These are phyloP conservation scores for Saprolegnia parasitica DNA, from an alignment of 352 stramenopile species.

Conservation along the genomic window DNA sequence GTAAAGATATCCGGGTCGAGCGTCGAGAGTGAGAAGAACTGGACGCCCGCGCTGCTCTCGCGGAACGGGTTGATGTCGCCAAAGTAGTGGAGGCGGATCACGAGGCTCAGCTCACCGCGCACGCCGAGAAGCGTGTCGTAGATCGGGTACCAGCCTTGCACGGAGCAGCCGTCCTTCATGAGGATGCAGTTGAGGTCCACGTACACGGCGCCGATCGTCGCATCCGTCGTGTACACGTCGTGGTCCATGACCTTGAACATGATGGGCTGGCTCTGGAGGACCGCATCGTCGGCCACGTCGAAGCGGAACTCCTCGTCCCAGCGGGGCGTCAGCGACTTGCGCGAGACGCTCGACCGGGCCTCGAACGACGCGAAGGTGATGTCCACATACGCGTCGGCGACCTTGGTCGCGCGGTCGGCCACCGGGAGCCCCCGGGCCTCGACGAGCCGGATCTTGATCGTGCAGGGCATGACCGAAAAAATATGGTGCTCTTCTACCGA, in stretches of 20 bases:
- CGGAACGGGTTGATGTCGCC: slow-evolving; percentile 96
- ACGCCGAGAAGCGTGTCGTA: slow-evolving; percentile 97
- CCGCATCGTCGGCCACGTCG: slow-evolving; percentile 96
- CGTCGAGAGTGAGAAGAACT: slow-evolving; percentile 95
- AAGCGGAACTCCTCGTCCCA: slow-evolving; percentile 99
- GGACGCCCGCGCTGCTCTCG: slow-evolving; percentile 95
- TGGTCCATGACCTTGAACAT: slow-evolving; percentile 97
- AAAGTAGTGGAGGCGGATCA: slow-evolving; percentile 96
- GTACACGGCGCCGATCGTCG: slow-evolving; percentile 96
- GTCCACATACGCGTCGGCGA: slow-evolving; percentile 80
- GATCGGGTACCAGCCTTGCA: slow-evolving; percentile 97
- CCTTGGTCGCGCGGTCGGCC: slow-evolving; percentile 76
- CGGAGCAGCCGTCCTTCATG: slow-evolving; percentile 87
- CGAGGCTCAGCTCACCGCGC: slow-evolving; percentile 92
- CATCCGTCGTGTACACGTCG: slow-evolving; percentile 91
- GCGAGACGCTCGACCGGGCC: slow-evolving; percentile 85
- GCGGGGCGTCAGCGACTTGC: slow-evolving; percentile 93
- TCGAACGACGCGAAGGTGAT: slow-evolving; percentile 86
- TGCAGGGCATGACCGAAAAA: slow-evolving; percentile 69
- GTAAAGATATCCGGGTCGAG: slow-evolving; percentile 86
- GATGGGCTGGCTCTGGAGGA: slow-evolving; percentile 97
- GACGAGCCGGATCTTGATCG: slow-evolving; percentile 87
- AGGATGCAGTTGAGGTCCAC: slow-evolving; percentile 98
- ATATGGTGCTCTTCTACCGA: no score
- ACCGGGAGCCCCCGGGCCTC: slow-evolving; percentile 85